Base-by-base conservation (phyloP, 345 rosid species). In the Angophora floribunda region DNA sequence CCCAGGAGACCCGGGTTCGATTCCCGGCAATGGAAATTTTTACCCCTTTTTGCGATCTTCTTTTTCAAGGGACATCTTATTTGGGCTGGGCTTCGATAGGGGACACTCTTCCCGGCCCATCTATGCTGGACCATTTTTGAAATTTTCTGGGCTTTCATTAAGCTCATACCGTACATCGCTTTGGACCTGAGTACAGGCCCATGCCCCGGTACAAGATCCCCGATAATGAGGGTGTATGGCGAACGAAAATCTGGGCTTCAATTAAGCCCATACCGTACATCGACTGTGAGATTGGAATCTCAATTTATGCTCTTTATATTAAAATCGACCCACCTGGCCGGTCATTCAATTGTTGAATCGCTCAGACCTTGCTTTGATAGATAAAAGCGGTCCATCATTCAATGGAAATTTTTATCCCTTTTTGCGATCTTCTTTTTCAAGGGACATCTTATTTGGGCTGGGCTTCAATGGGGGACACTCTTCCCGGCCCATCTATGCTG, bases 1-100 rank as follows among this genome's bases (percentile, higher is more conserved):
- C 97, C 97, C 98, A 95, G 96, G 97, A 90, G 97, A 96, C 97
- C 97, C 97, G 96, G 97, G 99, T 94, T 97, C 96, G 94, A 96
- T 97, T 97, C 95, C 97, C 97, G 97, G 95, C 97, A 94, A 91
- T 93, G 96, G 97, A 97, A 0, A 4, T 24, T 61, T 12, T 26
- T 8, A 0, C 7, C 9, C 61, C 28, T 9, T 55, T 13, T n/a
- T 16, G 30, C 16, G 36, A 30, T n/a, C 30, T 63, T 63, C 17
- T 13, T 63, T 63, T 63, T 63, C 17, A 12, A n/a, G 59, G 59
- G 26, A 55, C 13, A 13, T 17, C 6, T 30, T 30, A 30, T 13
- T 36, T 70, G 49, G 82, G 47, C 3, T 28, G 82, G 82, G 82
- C 82, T 75, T 9, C 49, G 17, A 75, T 17, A 21, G 49, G 8